Conservation (phyloP, 352 stramenopile genomes). For the Phytophthora sojae region DNA sequence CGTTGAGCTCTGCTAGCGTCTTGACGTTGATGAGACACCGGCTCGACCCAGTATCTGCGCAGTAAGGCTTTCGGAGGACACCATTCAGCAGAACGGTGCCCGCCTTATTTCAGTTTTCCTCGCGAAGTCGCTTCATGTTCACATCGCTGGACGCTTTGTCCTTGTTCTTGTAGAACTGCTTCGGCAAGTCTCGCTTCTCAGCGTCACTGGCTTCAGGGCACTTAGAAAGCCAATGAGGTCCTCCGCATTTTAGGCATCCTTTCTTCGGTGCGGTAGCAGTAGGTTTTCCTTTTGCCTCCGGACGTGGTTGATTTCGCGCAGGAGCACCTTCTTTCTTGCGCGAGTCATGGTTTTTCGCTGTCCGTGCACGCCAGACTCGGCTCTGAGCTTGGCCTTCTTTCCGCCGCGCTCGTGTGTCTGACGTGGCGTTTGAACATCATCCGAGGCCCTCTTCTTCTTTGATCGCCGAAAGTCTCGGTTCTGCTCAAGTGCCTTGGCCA, state of each 20-base stretch:
- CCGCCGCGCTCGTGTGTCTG: not conserved
- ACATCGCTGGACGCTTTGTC: not conserved
- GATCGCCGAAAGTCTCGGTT: constrained; percentile 17
- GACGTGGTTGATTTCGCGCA: too few relatives aligned
- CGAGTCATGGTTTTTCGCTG: not conserved
- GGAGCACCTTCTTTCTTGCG: not conserved
- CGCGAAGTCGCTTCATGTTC: constrained; percentile 16
- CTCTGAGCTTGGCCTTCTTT: constrained; percentile 2
- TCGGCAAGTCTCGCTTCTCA: constrained; percentile 6
- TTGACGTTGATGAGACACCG: constrained; percentile 5
- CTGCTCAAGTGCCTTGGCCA: constrained; percentile 4
- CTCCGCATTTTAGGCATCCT: constrained; percentile 17
- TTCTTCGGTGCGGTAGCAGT: not conserved
- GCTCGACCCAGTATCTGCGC: constrained; percentile 2
- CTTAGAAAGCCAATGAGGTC: constrained; percentile 1
- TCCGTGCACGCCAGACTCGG: not conserved
- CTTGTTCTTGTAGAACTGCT: constrained; percentile 11
- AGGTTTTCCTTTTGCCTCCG: not conserved
- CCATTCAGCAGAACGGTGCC: constrained; percentile 16
- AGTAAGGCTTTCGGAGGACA: constrained; percentile 10
- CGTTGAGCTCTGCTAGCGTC: not conserved
- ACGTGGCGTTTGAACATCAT: not conserved
- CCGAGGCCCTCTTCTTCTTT: not conserved
- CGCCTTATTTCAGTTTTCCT: constrained; percentile 12
- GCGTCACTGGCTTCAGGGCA: constrained; percentile 2